A percentile compares a stretch with the other conserved stretches of the same genome.
Conservation (phyloP, 2,329 filamentous ascomycete genomes). For the Fusarium sp. region DNA sequence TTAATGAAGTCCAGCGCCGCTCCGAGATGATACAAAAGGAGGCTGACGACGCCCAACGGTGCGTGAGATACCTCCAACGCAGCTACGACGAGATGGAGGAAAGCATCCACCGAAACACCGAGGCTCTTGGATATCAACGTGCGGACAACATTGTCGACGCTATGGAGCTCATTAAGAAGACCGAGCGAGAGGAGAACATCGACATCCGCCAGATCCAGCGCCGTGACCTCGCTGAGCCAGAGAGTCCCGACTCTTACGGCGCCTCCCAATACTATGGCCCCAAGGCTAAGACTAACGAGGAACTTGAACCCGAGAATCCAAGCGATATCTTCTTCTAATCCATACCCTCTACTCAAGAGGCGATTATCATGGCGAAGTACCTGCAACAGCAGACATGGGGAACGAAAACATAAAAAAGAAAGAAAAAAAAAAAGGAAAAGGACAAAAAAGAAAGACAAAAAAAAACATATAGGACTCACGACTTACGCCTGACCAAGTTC, state of each 20-base stretch:
- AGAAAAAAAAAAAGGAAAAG: too few species aligned
- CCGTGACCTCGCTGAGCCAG: not conserved
- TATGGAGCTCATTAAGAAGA: conserved; percentile 1
- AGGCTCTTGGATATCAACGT: conserved; percentile 3
- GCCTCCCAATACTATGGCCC: not conserved
- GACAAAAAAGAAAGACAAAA: too few species aligned
- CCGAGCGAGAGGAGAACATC: conserved; percentile 3
- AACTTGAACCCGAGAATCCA: not conserved
- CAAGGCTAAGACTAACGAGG: not conserved
- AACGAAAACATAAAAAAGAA: not conserved
- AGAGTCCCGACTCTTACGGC: conserved; percentile 10
- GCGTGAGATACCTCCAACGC: not conserved
- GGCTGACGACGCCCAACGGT: not conserved
- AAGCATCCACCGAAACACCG: not conserved
- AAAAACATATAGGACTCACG: not conserved
- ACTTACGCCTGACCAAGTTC: not conserved
- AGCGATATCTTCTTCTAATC: conserved; percentile 7
- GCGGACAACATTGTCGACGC: not conserved
- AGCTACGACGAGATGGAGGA: not conserved
- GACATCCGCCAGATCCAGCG: not conserved
- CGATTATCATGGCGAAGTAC: not conserved
- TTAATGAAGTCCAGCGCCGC: not conserved
- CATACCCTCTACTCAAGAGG: not conserved
- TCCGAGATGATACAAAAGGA: not conserved
- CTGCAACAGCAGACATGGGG: not conserved